Conservation (phyloP, 1,139 yeast genomes). For the Torulaspora pretoriensis region DNA sequence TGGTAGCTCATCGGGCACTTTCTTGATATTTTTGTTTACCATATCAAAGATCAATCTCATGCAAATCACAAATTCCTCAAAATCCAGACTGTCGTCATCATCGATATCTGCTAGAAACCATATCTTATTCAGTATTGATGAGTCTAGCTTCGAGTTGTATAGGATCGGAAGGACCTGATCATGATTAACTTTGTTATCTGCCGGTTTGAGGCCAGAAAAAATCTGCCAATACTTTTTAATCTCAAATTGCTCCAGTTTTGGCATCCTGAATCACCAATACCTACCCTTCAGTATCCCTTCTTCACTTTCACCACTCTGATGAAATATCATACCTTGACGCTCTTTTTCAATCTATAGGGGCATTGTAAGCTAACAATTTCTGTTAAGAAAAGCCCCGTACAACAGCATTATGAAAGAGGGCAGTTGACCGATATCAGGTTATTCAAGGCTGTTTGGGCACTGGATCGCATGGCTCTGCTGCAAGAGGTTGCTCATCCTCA, state of each 20-base stretch:
- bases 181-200: slow-evolving; percentile 71
- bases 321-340: neutral
- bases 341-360: slow-evolving; percentile 27
- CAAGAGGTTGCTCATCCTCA: too few relatives aligned
- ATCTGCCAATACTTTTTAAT: slow-evolving; percentile 97
- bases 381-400: neutral
- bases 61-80: slow-evolving; percentile 95
- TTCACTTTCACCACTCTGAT: neutral
- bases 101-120: slow-evolving; percentile 96
- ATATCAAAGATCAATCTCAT: slow-evolving; percentile 91
- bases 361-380: neutral
- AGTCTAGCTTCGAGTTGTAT: slow-evolving; percentile 80
- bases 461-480: too few relatives aligned
- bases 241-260: slow-evolving; percentile 85
- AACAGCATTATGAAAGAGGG: neutral
- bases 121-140: slow-evolving; percentile 68
- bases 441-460: neutral
- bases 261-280: slow-evolving; percentile 27
- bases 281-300: neutral
- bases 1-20: slow-evolving; percentile 71
- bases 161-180: slow-evolving; percentile 82
- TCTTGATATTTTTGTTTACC: slow-evolving; percentile 66
- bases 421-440: too few relatives aligned
- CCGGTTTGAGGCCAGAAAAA: slow-evolving; percentile 83
- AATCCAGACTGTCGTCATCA: slow-evolving; percentile 84